A percentile compares a stretch with the other conserved stretches of the same genome.
These are phyloP conservation scores for Byssochlamys sp. DNA, from an alignment of 2,329 filamentous ascomycete genomes.

Conservation along the genomic window DNA sequence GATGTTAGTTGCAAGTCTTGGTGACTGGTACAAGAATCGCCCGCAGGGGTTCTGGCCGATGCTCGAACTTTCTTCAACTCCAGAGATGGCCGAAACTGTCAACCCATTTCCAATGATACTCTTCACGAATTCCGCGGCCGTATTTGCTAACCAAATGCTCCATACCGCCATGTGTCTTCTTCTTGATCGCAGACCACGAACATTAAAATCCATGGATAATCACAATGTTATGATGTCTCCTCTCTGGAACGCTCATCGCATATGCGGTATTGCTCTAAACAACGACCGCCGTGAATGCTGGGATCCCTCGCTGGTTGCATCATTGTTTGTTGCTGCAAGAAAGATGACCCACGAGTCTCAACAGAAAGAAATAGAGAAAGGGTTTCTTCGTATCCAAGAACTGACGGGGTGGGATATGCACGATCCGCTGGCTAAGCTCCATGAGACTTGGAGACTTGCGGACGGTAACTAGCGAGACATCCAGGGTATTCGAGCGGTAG, in stretches of 20 bases:
- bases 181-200: conserved; percentile 43
- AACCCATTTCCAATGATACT: conserved; percentile 30
- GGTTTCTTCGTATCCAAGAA: conserved; percentile 28
- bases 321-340: conserved; percentile 37
- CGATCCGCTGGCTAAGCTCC: conserved; percentile 10
- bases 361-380: conserved; percentile 34
- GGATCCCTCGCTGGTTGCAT: conserved; percentile 42
- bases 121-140: conserved; percentile 37
- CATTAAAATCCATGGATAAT: conserved; percentile 23
- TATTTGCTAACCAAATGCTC: conserved; percentile 46
- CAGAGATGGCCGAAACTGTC: conserved; percentile 18
- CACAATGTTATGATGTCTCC: conserved; percentile 30
- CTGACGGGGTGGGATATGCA: conserved; percentile 37
- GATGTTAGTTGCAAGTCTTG: conserved; percentile 15
- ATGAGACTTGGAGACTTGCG: neutral
- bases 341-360: conserved; percentile 43
- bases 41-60: conserved; percentile 20
- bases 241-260: conserved; percentile 41
- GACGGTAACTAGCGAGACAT: conserved; percentile 12
- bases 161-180: conserved; percentile 48
- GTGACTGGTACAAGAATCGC: conserved; percentile 19
- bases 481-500: too few species aligned
- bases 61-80: conserved; percentile 18
- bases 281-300: conserved; percentile 39
- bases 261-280: conserved; percentile 43